Percentiles rank a stretch among this genome's conserved stretches.
Evolutionary conservation across 352 stramenopile species (phyloP).

Genomic region (Stephanocyclus meneghinianus): DNA sequence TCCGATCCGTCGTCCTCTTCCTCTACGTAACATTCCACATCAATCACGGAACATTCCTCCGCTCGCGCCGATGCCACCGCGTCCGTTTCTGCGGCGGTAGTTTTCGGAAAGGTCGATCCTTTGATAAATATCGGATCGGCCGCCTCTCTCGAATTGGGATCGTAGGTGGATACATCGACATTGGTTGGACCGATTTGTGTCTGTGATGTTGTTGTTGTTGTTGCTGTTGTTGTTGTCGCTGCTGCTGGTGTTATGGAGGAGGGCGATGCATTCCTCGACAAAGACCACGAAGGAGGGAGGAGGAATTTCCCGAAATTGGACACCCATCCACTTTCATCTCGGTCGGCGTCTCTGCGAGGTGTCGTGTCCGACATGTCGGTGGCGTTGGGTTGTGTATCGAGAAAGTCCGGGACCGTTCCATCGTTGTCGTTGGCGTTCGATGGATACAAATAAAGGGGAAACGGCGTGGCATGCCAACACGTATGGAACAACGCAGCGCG

Average conservation of each 20-base stretch:
- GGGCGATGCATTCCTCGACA: not conserved
- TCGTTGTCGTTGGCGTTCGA: too few species aligned
- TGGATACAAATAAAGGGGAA: too few species aligned
- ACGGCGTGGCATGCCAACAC: too few species aligned
- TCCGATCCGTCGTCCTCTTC: not conserved
- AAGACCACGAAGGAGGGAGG: slow-evolving; percentile 2
- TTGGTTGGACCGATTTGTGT: not conserved
- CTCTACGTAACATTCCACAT: slow-evolving; percentile 6
- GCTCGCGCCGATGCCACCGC: not conserved
- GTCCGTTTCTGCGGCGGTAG: not conserved
- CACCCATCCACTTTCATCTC: not conserved
- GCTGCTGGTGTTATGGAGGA: not conserved
- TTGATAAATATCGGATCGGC: slow-evolving; percentile 16
- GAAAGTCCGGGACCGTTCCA: too few species aligned
- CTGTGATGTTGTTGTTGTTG: not conserved
- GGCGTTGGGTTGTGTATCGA: too few species aligned
- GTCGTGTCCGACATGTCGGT: too few species aligned
- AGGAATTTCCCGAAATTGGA: slow-evolving; percentile 13
- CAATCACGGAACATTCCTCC: slow-evolving; percentile 6
- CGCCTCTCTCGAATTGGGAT: slow-evolving; percentile 2
- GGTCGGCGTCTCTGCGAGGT: too few species aligned
- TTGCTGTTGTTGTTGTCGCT: not conserved
- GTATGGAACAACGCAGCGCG: too few species aligned
- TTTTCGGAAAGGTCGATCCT: slow-evolving; percentile 18
- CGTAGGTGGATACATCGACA: slow-evolving; percentile 9